Base-by-base conservation (phyloP, 306 rosid species). In the Malus fusca region DNA sequence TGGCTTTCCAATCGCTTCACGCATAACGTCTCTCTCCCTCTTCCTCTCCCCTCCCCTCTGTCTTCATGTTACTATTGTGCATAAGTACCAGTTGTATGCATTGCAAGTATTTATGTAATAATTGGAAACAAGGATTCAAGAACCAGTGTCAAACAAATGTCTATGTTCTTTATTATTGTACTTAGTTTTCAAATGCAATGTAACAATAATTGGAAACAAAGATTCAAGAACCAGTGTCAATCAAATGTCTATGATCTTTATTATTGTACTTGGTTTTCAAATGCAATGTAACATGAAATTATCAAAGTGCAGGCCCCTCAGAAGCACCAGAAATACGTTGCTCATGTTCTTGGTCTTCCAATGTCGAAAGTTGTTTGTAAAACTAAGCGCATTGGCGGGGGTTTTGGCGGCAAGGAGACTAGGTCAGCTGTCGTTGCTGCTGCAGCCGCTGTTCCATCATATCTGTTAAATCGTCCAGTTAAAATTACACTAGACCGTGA, bases 371-470 rank as follows among this genome's bases (percentile, higher is more conserved):
- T 95, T 46, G 95, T 95, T 75, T 95, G 98, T 86, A 95, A 84
- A 92, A 95, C 96, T 74, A 95, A 95, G 86, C 85, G 97, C 71
- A 88, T 95, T 73, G 98, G 98, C 53, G 98, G 98, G 81, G 98
- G 97, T 75, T 95, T 95, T 83, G 98, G 98, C 30, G 97, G 98
- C 44, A 95, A 95, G 89, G 98, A 95, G 89, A 95, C 98, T 67
- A 90, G 97, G 82, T 85, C 97, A 30, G 93, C 96, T 77, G 75
- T 87, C 72, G 21, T 90, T 81, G 88, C 96, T 83, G 97, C 97
- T 12, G 98, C 87, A 17, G 98, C 95, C 79, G 84, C 97, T 73
- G 85, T 95, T 74, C 97, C 98, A 17, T 88, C 98, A 11, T 95
- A 86, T 89, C 87, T 90, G 62, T 83, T 95, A 82, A 90, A 85